Evolutionary conservation across 352 stramenopile species (phyloP), one percentile per base, ranked within the genome.

Genomic region (Phytopythium montanum): DNA sequence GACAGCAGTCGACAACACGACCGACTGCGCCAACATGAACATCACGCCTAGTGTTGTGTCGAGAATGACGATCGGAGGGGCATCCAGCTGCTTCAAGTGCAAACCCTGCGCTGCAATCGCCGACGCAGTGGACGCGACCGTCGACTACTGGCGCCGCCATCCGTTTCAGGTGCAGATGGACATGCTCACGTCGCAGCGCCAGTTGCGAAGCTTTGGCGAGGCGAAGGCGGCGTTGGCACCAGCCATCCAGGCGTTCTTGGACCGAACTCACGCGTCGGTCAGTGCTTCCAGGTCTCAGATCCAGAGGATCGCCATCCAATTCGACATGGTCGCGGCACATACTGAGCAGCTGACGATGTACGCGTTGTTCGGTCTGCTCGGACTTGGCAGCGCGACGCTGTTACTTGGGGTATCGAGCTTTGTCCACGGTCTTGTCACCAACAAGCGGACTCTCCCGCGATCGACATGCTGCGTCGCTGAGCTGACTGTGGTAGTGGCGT

Each of bases 61-160:
- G 31, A 75, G 80, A 36, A 92, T 90, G 82, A 81, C 62, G 8
- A 62, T 84, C 39, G 82, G 76, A 0, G 76, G 66, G 0, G 23
- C 57, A 18, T 87, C 76, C 2, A 81, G 82, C 14, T 92, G 80
- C 39, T 90, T 88, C 53, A 72, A 66, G 23, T 92, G 82, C 52
- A 84, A 87, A 53, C 69, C 67, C 3, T 92, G 82, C 60, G 61
- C 70, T 7, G 49, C 48, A 19, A 63, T 90, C 1, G 44, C 39
- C 5, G 54, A 73, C 6, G 65, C 83, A 10, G 53, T 87, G 8
- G 52, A 38, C 9, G 62, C 66, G 8, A 65, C 75, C 0, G 61
- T 63, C 33, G 76, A 75, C 10, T 61, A 66, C 4, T 89, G 81
- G 76, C 60, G 66, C 25, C 69, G 65, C 2, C 61, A 75, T 21